Percentiles rank a stretch among this genome's conserved stretches.
Evolutionary conservation across 306 rosid species (phyloP).

Genomic region (Datisca glomerata): DNA sequence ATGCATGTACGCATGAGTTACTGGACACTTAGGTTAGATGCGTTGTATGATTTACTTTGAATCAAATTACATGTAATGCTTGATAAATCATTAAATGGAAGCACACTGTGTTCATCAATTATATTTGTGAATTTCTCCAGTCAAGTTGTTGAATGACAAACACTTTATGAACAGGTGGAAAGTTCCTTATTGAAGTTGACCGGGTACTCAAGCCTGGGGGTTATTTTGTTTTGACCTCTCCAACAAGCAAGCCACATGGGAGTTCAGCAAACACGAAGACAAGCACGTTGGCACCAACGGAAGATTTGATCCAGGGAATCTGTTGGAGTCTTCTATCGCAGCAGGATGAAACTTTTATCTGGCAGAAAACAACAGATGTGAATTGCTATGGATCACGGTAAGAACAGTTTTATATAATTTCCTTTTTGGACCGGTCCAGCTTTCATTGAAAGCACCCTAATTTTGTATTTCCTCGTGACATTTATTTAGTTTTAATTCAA

Average conservation of each 20-base stretch:
- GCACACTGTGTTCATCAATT: neutral
- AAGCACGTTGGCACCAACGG: neutral
- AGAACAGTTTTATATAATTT: too few species aligned
- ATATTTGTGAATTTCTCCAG: slow-evolving; percentile 4
- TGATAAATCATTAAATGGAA: too few species aligned
- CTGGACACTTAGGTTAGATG: too few species aligned
- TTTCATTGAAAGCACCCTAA: too few species aligned
- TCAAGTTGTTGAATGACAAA: too few species aligned
- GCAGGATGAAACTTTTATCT: slow-evolving; percentile 80
- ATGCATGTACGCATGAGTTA: too few species aligned
- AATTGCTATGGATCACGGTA: slow-evolving; percentile 66
- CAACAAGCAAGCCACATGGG: slow-evolving; percentile 75
- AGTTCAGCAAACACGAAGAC: slow-evolving; percentile 14
- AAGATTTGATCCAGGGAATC: neutral
- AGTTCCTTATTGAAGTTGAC: slow-evolving; percentile 78
- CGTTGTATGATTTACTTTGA: too few species aligned
- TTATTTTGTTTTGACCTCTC: slow-evolving; percentile 93
- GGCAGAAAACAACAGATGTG: slow-evolving; percentile 65
- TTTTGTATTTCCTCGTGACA: too few species aligned
- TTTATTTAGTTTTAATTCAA: too few species aligned
- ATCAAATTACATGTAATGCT: too few species aligned
- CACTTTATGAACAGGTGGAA: slow-evolving; percentile 74
- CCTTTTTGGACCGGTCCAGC: too few species aligned
- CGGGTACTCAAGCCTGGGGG: slow-evolving; percentile 83
- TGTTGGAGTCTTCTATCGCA: slow-evolving; percentile 27